These are phyloP conservation scores for Russula earlei DNA, from an alignment of 768 basidiomycete species.

Conservation along the genomic window DNA sequence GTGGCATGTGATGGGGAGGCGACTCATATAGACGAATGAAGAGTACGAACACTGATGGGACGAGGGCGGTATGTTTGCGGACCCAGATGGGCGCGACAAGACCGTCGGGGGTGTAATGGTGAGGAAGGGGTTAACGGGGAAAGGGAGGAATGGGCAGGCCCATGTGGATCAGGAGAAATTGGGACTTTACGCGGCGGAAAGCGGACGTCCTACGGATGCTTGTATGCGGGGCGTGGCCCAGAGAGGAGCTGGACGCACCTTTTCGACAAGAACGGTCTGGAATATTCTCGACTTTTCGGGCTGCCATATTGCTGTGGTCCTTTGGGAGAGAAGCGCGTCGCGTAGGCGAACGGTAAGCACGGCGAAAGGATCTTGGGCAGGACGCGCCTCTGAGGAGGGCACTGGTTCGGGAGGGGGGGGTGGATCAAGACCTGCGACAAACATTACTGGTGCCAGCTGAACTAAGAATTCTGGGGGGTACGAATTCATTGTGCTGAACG, in stretches of 20 bases:
- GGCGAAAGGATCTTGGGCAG: slow-evolving; percentile 50
- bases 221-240: not conserved
- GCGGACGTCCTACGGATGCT: slow-evolving; percentile 42
- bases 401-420: slow-evolving; percentile 16
- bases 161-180: slow-evolving; percentile 45
- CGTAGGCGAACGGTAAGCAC: slow-evolving; percentile 53
- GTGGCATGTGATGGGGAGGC: slow-evolving; percentile 31
- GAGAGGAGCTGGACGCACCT: slow-evolving; percentile 29
- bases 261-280: slow-evolving; percentile 78
- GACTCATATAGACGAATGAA: slow-evolving; percentile 79
- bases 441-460: slow-evolving; percentile 92
- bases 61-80: slow-evolving; percentile 83
- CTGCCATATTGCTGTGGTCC: slow-evolving; percentile 61
- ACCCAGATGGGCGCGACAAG: slow-evolving; percentile 98
- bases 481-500: slow-evolving; percentile 59
- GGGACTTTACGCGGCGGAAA: slow-evolving; percentile 81
- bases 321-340: slow-evolving; percentile 55
- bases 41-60: slow-evolving; percentile 90
- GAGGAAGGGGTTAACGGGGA: slow-evolving; percentile 85
- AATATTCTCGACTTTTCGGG: slow-evolving; percentile 67
- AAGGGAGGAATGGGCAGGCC: slow-evolving; percentile 73
- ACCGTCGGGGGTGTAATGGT: slow-evolving; percentile 88
- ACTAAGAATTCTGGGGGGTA: slow-evolving; percentile 83
- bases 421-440: slow-evolving; percentile 74
- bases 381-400: slow-evolving; percentile 20